Evolutionary conservation across 345 rosid species (phyloP), one percentile per base, ranked within the genome.

Genomic region (Syzygium oleosum): DNA sequence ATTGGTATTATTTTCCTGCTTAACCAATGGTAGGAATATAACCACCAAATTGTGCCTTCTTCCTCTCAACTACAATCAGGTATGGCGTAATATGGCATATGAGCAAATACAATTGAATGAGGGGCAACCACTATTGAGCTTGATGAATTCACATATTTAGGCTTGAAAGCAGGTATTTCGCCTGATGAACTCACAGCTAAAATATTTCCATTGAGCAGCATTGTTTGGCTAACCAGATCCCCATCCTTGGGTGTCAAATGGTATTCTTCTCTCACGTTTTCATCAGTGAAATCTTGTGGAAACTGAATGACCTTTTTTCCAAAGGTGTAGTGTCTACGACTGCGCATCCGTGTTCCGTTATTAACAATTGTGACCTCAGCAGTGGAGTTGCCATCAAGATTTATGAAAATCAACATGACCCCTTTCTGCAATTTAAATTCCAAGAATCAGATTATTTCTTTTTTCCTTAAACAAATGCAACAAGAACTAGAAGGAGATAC

Each of bases 181-280:
- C 98, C 98, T 5, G 87, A 56, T 29, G 96, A 85, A 88, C 88
- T 91, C 89, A 98, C 93, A 85, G 89, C 89, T 87, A 98, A 90
- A 85, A 73, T 84, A 22, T 96, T 91, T 78, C 98, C 98, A 58
- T 98, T 98, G 19, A 98, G 99, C 88, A 94, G 93, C 95, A 98
- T 91, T 13, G 90, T 92, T 91, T 91, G 98, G 93, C 99, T 96
- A 51, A 95, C 98, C 88, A 94, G 85, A 87, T 98, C 86, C 83
- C 98, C 96, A 85, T 96, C 96, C 85, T 96, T 90, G 49, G 97
- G 93, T 63, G 94, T 96, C 84, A 98, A 91, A 92, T 96, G 99
- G 89, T 98, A 98, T 91, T 98, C 99, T 86, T 94, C 97, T 92
- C 99, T 93, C 53, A 84, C 87, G 85, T 73, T 88, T 83, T 87